phyloP scores from a whole-genome alignment of 2,329 filamentous ascomycete genomes.

The Coniochaeta sp. region DNA sequence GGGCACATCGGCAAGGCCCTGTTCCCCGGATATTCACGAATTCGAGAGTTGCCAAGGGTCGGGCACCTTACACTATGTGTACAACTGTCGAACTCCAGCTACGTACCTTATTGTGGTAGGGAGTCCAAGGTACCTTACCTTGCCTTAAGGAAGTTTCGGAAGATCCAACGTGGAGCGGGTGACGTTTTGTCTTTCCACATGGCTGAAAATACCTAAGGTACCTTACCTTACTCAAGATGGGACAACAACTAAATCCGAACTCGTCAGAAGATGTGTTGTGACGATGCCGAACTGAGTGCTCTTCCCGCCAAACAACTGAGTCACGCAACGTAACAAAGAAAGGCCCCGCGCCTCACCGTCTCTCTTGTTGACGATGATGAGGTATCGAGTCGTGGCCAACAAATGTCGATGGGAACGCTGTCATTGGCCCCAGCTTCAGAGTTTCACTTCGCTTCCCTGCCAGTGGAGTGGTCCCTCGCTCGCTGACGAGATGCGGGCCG shows the following conservation, averaged over 20 bases:
- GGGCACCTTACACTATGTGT: neutral
- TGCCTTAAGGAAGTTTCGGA: neutral
- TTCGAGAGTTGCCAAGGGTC: too few species aligned
- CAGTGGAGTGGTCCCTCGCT: neutral
- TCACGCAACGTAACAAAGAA: neutral
- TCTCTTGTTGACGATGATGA: neutral
- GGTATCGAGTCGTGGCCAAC: neutral
- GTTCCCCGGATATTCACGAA: too few species aligned
- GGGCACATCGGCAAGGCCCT: too few species aligned
- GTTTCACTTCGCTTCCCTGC: neutral
- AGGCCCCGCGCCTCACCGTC: neutral
- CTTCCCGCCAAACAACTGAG: neutral
- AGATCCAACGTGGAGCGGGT: neutral
- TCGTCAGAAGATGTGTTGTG: too few species aligned
- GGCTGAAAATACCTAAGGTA: neutral
- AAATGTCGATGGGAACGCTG: neutral
- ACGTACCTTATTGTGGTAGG: too few species aligned
- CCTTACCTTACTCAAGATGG: neutral
- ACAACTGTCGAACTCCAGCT: neutral
- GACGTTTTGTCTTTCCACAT: neutral
- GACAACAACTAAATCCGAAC: neutral
- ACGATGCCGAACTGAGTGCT: too few species aligned
- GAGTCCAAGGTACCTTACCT: too few species aligned
- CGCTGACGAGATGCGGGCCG: constrained; percentile 1
- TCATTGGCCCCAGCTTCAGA: neutral